Percentiles rank a stretch among this genome's conserved stretches.
These are phyloP conservation scores for Brassica hybrid DNA, from an alignment of 441 rosid species.

Conservation along the genomic window DNA sequence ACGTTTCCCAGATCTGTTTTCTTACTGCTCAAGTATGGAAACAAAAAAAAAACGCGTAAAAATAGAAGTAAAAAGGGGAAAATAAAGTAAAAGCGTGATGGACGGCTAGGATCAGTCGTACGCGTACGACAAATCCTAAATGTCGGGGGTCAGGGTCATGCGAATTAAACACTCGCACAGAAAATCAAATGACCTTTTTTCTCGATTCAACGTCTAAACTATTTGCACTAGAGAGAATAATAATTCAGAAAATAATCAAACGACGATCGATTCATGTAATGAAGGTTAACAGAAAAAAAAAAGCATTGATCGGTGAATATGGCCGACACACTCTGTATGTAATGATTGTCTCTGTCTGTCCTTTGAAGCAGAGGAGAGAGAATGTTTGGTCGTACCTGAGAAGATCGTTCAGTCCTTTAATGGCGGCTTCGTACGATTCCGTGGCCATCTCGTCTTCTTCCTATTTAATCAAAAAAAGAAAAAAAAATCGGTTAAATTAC, in stretches of 20 bases:
- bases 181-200: background rate
- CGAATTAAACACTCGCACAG: background rate
- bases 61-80: background rate
- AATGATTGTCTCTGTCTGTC: conserved; percentile 4
- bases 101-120: conserved; percentile 32
- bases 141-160: conserved; percentile 3
- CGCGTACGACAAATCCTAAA: background rate
- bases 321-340: background rate
- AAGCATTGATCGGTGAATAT: background rate
- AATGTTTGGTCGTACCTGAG: conserved; percentile 58
- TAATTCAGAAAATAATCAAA: background rate
- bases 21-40: conserved; percentile 44
- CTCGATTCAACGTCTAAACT: background rate
- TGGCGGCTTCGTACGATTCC: conserved; percentile 73
- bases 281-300: too few relatives aligned
- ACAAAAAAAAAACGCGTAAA: background rate
- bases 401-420: conserved; percentile 70
- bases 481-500: background rate
- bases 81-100: background rate
- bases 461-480: conserved; percentile 1
- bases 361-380: conserved; percentile 16
- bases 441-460: conserved; percentile 60
- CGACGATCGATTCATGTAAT: background rate
- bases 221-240: too few relatives aligned
- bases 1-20: conserved; percentile 61